These are phyloP conservation scores for Pichia pseudocactophila DNA, from an alignment of 805 yeast species.

Conservation along the genomic window DNA sequence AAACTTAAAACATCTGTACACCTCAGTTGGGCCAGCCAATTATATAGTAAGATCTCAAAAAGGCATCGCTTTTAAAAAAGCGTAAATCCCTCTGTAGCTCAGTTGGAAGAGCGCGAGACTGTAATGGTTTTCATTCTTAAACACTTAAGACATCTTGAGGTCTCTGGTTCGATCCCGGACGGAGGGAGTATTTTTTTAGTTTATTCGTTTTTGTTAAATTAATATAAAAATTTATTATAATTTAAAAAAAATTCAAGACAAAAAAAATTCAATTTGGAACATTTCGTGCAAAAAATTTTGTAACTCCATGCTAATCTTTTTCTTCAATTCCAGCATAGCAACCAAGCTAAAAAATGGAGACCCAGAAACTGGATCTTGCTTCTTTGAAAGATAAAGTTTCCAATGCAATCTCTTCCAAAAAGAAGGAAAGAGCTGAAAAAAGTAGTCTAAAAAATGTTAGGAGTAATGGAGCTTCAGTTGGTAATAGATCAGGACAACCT, in stretches of 20 bases:
- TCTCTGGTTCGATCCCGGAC: conserved; percentile 16
- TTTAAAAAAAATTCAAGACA: too few species aligned
- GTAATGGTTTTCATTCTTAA: conserved; percentile 6
- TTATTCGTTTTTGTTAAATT: neutral
- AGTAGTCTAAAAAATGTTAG: conserved; percentile 17
- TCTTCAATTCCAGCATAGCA: too few species aligned
- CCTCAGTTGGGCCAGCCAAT: too few species aligned
- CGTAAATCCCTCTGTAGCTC: conserved; percentile 16
- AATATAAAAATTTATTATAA: neutral
- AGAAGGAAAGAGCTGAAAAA: conserved; percentile 16
- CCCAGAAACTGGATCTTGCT: conserved; percentile 37
- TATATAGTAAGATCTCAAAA: too few species aligned
- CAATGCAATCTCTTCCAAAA: conserved; percentile 34
- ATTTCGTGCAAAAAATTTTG: neutral
- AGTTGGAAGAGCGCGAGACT: conserved; percentile 20
- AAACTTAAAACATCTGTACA: too few species aligned
- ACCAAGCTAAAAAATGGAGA: conserved; percentile 41
- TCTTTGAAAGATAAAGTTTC: conserved; percentile 60
- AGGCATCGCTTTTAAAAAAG: too few species aligned
- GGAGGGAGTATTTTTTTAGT: conserved; percentile 10
- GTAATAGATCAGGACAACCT: too few species aligned
- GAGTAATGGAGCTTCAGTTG: too few species aligned
- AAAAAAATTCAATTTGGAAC: too few species aligned
- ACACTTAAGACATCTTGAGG: conserved; percentile 14
- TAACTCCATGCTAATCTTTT: neutral